Base-by-base conservation (phyloP, 1,139 yeast genomes). In the Hemisphaericaspora xylanilytica region DNA sequence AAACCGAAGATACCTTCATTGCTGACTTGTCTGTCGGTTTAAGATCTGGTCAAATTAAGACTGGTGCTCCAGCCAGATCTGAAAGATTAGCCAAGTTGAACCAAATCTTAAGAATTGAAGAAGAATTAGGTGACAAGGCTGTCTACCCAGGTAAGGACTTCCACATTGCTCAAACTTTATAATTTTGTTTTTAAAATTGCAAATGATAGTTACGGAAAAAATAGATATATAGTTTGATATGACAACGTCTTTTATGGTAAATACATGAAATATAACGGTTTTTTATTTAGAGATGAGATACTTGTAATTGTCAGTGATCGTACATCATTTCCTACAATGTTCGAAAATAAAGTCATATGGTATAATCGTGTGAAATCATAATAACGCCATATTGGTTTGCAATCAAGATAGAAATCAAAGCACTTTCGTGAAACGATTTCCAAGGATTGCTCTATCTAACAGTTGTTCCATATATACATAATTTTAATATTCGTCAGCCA, bases 21-120 rank as follows among this genome's bases (percentile, higher is more conserved):
- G 97, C 97, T 64, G 97, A 90, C 73, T 80, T 90, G 67, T 77
- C 89, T 58, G 96, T 90, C 59, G 97, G 97, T 77, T 79, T 90
- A 69, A 86, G 97, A 81, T 64, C 95, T 56, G 97, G 96, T 69
- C 96, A 90, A 80, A 84, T 90, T 73, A 90, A 90, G 89, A 85
- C 96, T 58, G 97, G 97, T 83, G 97, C 97, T 65, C 96, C 97
- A 67, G 95, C 96, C 57, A 88, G 97, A 80, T 87, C 96, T 54
- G 97, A 90, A 80, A 89, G 97, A 82, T 83, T 90, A 71, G 97
- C 97, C 67, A 90, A 90, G 79, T 84, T 84, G 72, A 85, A 85
- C 83, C 95, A 89, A 80, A 84, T 90, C 72, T 81, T 90, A 70
- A 87, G 97, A 78, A 90, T 90, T 61, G 97, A 90, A 80, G 95